phyloP scores from a whole-genome alignment of 2,329 filamentous ascomycete genomes.

The Fusarium pseudonygamai region DNA sequence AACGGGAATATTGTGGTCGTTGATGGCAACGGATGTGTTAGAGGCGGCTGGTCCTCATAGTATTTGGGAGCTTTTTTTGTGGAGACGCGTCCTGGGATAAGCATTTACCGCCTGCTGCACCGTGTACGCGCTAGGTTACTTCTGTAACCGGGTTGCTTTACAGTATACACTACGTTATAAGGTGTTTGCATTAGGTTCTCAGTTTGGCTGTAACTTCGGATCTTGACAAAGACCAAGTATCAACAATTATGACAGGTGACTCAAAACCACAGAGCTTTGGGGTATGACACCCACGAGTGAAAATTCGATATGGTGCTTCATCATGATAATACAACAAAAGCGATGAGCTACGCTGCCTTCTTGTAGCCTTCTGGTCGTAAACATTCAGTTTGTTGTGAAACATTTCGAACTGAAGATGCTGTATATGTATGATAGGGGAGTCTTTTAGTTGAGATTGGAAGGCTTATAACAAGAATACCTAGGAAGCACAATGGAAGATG shows the following conservation, averaged over 20 bases:
- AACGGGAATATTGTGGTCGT: conserved; percentile 31
- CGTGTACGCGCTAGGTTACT: conserved; percentile 20
- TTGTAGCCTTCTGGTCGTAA: not conserved
- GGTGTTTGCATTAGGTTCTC: not conserved
- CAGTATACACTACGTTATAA: conserved; percentile 6
- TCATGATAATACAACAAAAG: not conserved
- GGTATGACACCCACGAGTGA: not conserved
- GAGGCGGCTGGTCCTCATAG: conserved; percentile 25
- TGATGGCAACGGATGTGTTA: conserved; percentile 37
- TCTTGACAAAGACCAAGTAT: conserved; percentile 20
- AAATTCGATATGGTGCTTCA: not conserved
- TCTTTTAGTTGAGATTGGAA: not conserved
- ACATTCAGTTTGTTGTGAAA: not conserved
- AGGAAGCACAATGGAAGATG: not conserved
- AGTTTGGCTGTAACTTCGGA: not conserved
- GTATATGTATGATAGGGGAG: not conserved
- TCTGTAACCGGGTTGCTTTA: not conserved
- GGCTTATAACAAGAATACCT: not conserved
- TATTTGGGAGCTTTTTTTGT: conserved; percentile 44
- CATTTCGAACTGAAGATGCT: not conserved
- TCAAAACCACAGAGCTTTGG: not conserved
- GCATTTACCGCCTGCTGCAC: not conserved
- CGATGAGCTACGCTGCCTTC: not conserved
- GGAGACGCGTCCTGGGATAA: conserved; percentile 29
- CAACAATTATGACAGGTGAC: not conserved